Conservation (phyloP, 2,329 filamentous ascomycete genomes). For the Aureobasidium sp. region DNA sequence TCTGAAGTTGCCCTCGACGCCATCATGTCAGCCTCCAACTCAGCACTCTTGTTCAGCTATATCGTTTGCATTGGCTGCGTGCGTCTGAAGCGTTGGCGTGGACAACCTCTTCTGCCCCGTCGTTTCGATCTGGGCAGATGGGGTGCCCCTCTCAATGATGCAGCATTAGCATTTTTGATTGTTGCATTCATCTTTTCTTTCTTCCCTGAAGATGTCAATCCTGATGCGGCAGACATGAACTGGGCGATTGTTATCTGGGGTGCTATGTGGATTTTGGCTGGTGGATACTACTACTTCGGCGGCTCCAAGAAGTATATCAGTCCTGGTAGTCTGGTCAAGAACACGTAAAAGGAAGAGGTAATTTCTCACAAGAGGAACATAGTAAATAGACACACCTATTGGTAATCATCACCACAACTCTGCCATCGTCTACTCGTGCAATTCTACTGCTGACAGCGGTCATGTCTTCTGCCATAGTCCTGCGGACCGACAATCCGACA, state of each 20-base stretch:
- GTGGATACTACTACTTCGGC: constrained; percentile 12
- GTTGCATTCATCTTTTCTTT: constrained; percentile 30
- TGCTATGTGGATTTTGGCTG: constrained; percentile 11
- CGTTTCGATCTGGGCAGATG: constrained; percentile 29
- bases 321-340: constrained; percentile 4
- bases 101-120: constrained; percentile 26
- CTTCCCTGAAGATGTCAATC: constrained; percentile 23
- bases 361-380: too few relatives aligned
- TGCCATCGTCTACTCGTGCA: too few relatives aligned
- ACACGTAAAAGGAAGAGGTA: neutral
- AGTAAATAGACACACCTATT: too few relatives aligned
- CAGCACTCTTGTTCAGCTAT: constrained; percentile 28
- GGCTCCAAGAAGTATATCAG: constrained; percentile 9
- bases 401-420: too few relatives aligned
- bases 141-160: constrained; percentile 29
- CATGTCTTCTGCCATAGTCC: too few relatives aligned
- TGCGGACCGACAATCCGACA: too few relatives aligned
- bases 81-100: constrained; percentile 26
- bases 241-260: constrained; percentile 29
- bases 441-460: too few relatives aligned
- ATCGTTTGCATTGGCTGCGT: constrained; percentile 28
- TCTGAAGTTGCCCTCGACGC: constrained; percentile 35
- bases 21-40: constrained; percentile 34
- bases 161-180: constrained; percentile 25
- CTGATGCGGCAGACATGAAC: constrained; percentile 26